These are phyloP conservation scores for Ogataea wickerhamii DNA, from an alignment of 805 yeast genomes.

Conservation along the genomic window DNA sequence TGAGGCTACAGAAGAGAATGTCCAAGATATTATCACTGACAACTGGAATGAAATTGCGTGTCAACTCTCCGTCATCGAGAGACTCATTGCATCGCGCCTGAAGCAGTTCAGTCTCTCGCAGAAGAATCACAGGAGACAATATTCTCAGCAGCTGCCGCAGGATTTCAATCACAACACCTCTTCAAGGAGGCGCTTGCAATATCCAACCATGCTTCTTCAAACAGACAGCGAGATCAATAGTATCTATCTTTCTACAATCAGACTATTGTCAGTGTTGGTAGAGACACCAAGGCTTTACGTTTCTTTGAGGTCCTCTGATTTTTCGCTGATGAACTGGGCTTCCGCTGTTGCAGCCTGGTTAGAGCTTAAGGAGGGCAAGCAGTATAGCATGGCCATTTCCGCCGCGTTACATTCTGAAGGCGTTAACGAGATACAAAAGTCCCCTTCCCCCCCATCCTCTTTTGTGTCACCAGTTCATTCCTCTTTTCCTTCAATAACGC, in stretches of 20 bases:
- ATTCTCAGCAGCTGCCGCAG: neutral
- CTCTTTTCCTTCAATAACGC: slow-evolving; percentile 1
- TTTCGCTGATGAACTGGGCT: slow-evolving; percentile 48
- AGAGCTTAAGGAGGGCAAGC: slow-evolving; percentile 47
- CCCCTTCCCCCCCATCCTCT: slow-evolving; percentile 5
- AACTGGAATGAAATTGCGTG: slow-evolving; percentile 48
- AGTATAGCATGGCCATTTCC: neutral
- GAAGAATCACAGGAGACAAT: slow-evolving; percentile 5
- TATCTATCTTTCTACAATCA: slow-evolving; percentile 36
- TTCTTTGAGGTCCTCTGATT: slow-evolving; percentile 37
- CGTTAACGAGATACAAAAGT: slow-evolving; percentile 5
- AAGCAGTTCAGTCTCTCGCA: slow-evolving; percentile 15
- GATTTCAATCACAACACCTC: neutral
- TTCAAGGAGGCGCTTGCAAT: slow-evolving; percentile 25
- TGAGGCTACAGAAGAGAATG: slow-evolving; percentile 20
- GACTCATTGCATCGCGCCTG: slow-evolving; percentile 37
- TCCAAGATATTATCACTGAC: slow-evolving; percentile 42
- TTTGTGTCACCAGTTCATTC: slow-evolving; percentile 9
- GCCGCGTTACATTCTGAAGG: slow-evolving; percentile 2
- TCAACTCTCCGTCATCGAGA: slow-evolving; percentile 38
- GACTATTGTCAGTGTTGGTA: slow-evolving; percentile 36
- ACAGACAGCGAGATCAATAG: slow-evolving; percentile 41
- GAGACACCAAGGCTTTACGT: slow-evolving; percentile 47
- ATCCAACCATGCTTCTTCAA: slow-evolving; percentile 37
- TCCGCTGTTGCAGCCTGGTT: slow-evolving; percentile 51